Evolutionary conservation across 768 basidiomycete genomes (phyloP).

Genomic region (Amanita rimosa): DNA sequence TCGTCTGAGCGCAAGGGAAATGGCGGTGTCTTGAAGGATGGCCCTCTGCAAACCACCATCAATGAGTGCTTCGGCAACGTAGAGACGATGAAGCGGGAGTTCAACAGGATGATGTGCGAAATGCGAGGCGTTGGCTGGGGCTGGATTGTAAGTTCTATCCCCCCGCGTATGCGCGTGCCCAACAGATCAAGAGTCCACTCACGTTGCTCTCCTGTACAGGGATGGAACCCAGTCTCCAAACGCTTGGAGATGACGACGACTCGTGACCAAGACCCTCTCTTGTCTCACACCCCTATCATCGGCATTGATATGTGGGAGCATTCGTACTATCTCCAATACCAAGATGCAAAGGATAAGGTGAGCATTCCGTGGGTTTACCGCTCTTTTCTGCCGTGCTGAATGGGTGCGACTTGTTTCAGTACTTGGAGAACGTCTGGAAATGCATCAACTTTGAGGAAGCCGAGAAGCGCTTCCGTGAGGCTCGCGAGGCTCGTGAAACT

Average conservation of each 20-base stretch:
- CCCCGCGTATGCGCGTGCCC: slow-evolving; percentile 2
- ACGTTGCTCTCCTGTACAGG: slow-evolving; percentile 31
- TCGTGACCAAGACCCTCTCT: slow-evolving; percentile 89
- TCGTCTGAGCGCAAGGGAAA: slow-evolving; percentile 38
- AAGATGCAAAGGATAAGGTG: slow-evolving; percentile 89
- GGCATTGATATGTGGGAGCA: slow-evolving; percentile 96
- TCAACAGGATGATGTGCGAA: slow-evolving; percentile 74
- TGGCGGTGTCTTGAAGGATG: slow-evolving; percentile 50
- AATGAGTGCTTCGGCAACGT: slow-evolving; percentile 51
- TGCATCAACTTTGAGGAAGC: slow-evolving; percentile 68
- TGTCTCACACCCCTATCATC: slow-evolving; percentile 68
- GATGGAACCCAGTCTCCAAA: slow-evolving; percentile 53
- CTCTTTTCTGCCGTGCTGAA: background rate
- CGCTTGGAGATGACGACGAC: slow-evolving; percentile 85
- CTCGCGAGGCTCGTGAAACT: background rate
- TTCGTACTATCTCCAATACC: slow-evolving; percentile 93
- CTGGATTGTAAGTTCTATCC: slow-evolving; percentile 65
- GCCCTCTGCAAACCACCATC: slow-evolving; percentile 63
- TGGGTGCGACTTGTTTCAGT: slow-evolving; percentile 29
- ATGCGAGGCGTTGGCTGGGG: slow-evolving; percentile 96
- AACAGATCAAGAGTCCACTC: no score
- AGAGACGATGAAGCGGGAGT: slow-evolving; percentile 64
- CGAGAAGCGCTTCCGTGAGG: slow-evolving; percentile 51
- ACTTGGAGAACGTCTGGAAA: slow-evolving; percentile 68
- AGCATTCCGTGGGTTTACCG: slow-evolving; percentile 19